Evolutionary conservation across 352 stramenopile species (phyloP).

Genomic region (Globisporangium canariense): DNA sequence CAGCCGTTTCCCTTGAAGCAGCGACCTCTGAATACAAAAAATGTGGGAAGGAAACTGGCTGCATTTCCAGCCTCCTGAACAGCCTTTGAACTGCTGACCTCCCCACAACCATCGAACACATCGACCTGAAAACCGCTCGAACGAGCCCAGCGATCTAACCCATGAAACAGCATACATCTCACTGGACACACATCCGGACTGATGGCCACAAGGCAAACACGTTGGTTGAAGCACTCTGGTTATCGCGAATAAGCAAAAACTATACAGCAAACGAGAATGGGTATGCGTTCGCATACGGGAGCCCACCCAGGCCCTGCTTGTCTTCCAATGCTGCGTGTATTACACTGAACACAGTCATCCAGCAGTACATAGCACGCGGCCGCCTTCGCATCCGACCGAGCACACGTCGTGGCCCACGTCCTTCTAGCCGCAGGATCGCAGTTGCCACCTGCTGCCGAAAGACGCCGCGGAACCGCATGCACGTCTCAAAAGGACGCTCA

Average conservation of each 20-base stretch:
- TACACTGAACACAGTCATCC: no score
- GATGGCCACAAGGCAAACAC: no score
- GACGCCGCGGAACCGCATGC: not conserved
- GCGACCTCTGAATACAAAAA: not conserved
- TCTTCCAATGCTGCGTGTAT: no score
- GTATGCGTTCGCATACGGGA: not conserved
- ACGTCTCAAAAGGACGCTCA: not conserved
- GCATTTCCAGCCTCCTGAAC: not conserved
- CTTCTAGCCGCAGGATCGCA: not conserved
- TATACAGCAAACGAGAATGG: not conserved
- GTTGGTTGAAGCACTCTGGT: not conserved
- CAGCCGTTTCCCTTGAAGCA: slow-evolving; percentile 4
- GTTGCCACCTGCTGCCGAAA: not conserved
- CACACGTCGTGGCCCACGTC: no score
- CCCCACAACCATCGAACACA: not conserved
- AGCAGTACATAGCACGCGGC: no score
- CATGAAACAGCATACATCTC: not conserved
- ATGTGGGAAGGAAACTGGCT: slow-evolving; percentile 1
- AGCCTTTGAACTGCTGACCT: not conserved
- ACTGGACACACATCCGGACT: no score
- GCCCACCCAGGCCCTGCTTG: no score
- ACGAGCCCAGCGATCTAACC: not conserved
- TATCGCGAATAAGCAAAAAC: not conserved
- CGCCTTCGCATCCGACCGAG: no score
- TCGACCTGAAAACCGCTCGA: not conserved